phyloP scores from a whole-genome alignment of 108 stramenopile species.

The Ochromonas danica region DNA sequence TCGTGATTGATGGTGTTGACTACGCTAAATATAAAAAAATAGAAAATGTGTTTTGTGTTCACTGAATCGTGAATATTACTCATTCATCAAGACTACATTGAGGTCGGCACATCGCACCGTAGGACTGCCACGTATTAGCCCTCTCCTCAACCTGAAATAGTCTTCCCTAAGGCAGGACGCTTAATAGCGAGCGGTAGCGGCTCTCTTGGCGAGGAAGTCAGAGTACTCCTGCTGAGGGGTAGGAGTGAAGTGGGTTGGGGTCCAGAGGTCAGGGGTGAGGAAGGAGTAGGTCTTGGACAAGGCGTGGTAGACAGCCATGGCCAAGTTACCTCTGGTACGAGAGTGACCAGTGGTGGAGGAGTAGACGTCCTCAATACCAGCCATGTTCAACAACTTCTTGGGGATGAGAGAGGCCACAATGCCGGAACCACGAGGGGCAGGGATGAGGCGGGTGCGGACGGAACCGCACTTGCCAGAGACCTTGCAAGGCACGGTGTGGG shows the following conservation, averaged over 20 bases:
- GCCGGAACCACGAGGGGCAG: constrained; percentile 99
- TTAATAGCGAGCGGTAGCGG: neutral
- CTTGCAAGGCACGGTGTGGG: constrained; percentile 99
- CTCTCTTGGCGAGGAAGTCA: constrained; percentile 95
- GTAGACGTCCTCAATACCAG: constrained; percentile 76
- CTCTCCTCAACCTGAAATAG: neutral
- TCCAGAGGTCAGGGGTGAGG: constrained; percentile 98
- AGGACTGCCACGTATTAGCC: neutral
- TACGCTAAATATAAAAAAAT: too few relatives aligned
- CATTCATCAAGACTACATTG: too few relatives aligned
- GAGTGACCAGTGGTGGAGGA: constrained; percentile 73
- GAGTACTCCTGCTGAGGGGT: constrained; percentile 98
- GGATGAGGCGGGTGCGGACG: constrained; percentile 97
- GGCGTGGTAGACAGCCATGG: constrained; percentile 98
- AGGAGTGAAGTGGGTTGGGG: constrained; percentile 69
- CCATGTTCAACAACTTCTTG: constrained; percentile 98
- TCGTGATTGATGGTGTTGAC: too few relatives aligned
- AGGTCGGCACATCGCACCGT: constrained; percentile 41
- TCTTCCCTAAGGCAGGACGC: neutral
- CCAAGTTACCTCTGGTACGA: constrained; percentile 99
- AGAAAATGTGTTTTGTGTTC: too few relatives aligned
- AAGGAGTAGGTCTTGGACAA: constrained; percentile 95
- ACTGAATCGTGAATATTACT: too few relatives aligned
- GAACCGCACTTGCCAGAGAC: constrained; percentile 99
- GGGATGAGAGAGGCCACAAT: constrained; percentile 96